phyloP scores from a whole-genome alignment of 73 alveolate genomes.

The Paramecium sonneborni region DNA sequence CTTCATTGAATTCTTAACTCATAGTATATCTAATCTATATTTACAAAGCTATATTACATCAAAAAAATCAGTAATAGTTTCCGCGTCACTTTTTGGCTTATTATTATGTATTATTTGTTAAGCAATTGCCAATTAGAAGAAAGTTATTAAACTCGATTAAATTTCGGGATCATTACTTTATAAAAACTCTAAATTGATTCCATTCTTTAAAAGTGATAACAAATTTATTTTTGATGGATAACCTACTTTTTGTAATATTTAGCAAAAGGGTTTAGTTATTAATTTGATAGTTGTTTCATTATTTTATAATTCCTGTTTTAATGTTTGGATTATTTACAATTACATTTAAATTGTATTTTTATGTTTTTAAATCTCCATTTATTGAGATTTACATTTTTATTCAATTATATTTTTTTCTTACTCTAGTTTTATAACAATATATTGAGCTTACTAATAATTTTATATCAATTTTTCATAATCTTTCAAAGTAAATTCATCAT shows the following conservation, averaged over 20 bases:
- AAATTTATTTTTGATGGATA: neutral
- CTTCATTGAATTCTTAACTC: neutral
- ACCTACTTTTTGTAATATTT: neutral
- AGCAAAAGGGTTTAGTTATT: conserved; percentile 11
- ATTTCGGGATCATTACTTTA: neutral
- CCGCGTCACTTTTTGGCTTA: neutral
- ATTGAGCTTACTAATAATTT: neutral
- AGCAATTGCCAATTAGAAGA: neutral
- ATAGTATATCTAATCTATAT: conserved; percentile 6
- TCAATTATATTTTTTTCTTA: neutral
- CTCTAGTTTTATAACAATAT: neutral
- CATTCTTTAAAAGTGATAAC: neutral
- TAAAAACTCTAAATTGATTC: neutral
- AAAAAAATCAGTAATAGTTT: conserved; percentile 10
- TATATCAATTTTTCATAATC: neutral
- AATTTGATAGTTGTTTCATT: neutral
- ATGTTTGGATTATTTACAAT: neutral
- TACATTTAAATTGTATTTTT: neutral
- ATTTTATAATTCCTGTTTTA: neutral
- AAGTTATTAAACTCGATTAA: neutral
- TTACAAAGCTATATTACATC: neutral
- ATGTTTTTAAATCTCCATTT: neutral
- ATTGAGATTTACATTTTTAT: neutral
- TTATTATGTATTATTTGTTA: neutral
- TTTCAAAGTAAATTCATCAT: neutral